Base-by-base conservation (phyloP, 352 stramenopile species). In the Phytopythium oedochilum region DNA sequence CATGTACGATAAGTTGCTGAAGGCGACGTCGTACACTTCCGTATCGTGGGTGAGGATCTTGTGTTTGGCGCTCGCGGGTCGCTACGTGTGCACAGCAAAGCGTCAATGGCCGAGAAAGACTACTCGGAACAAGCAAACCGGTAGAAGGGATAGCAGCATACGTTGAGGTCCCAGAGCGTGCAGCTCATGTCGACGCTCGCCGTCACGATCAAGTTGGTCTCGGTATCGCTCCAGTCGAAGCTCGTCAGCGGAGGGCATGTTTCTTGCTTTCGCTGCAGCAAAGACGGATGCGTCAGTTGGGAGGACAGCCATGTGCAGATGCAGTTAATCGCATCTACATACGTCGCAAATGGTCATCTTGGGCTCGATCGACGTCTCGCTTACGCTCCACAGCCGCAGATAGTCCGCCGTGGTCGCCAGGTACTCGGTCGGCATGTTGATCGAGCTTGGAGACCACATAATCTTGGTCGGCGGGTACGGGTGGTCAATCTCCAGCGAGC, bases 21-120 rank as follows among this genome's bases (percentile, higher is more conserved):
- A 99, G 14, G 95, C 90, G 23, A 99, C 91, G 75, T 99, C 97
- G 68, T 98, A 99, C 4, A 99, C 97, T 72, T 99, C 97, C 38
- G 96, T 93, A 60, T 99, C 97, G 65, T 99, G 97, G 12, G 97
- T 94, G 61, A 99, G 98, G 50, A 99, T 94, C 78, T 99, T 96
- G 38, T 97, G 97, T 57, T 78, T 90, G 2, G 82, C 80, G 11
- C 60, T 66, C 7, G 68, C 75, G 28, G 72, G 60, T 61, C 90
- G 68, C 83, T 94, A 25, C n/a, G n/a, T 32, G 53, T 36, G 22
- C 20, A 47, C n/a, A 53, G 12, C 10, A 38, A n/a, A n/a, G n/a
- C n/a, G n/a, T n/a, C n/a, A n/a, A n/a, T n/a, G n/a, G n/a, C n/a
- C n/a, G n/a, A n/a, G n/a, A n/a, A n/a, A n/a, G n/a, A n/a, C n/a